A percentile compares a stretch with the other conserved stretches of the same genome.
Conservation (phyloP, 495 filamentous ascomycete species). For the Xylaria grammica region DNA sequence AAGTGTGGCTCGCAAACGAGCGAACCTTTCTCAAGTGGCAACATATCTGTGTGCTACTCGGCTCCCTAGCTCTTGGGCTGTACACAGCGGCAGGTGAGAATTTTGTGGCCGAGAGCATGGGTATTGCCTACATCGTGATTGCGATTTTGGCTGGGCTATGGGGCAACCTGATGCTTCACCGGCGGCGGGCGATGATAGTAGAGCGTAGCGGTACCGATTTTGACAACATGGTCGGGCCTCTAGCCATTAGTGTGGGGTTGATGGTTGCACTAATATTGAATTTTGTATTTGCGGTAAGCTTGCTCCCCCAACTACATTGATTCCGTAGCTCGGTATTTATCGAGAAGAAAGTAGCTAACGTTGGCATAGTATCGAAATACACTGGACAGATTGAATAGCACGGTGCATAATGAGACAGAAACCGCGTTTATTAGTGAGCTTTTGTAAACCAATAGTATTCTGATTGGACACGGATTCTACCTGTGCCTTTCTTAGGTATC, state of each 20-base stretch:
- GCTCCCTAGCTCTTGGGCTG: constrained; percentile 78
- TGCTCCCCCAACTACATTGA: not conserved
- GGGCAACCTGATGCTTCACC: constrained; percentile 85
- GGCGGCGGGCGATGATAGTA: constrained; percentile 76
- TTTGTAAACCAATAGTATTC: constrained; percentile 16
- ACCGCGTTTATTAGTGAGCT: constrained; percentile 33
- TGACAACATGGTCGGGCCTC: constrained; percentile 82
- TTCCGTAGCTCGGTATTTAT: not conserved
- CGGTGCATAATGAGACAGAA: constrained; percentile 30
- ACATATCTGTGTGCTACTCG: constrained; percentile 86
- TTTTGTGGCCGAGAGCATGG: constrained; percentile 71
- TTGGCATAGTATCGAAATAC: constrained; percentile 39
- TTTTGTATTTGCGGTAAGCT: constrained; percentile 78
- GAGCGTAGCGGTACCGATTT: constrained; percentile 89
- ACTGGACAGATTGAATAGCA: constrained; percentile 25
- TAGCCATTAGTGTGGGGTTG: constrained; percentile 81
- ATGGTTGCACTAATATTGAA: constrained; percentile 81
- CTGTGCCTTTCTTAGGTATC: no score
- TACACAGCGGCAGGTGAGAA: constrained; percentile 87
- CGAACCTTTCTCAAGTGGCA: constrained; percentile 98
- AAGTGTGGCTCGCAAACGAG: constrained; percentile 98
- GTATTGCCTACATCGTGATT: constrained; percentile 79
- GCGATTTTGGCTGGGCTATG: constrained; percentile 82
- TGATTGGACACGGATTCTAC: not conserved
- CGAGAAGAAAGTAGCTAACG: constrained; percentile 16